Percentiles rank a stretch among this genome's conserved stretches.
These are phyloP conservation scores for Ceratobasidium sp. DNA, from an alignment of 1,284 basidiomycete species.

Conservation along the genomic window DNA sequence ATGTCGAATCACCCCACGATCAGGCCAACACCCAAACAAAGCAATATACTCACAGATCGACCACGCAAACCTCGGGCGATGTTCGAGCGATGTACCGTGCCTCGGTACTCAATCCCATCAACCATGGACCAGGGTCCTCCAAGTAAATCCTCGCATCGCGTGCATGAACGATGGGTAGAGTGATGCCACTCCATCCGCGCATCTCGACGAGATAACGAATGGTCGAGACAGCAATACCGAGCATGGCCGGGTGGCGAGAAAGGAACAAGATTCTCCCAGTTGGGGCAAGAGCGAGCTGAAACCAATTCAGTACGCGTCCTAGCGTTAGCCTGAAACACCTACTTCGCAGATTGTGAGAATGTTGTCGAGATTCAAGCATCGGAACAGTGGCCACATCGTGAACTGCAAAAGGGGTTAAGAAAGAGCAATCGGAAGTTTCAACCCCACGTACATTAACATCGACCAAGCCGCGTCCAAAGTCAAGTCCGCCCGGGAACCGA, in stretches of 20 bases:
- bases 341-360: slow-evolving; percentile 94
- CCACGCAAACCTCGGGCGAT: slow-evolving; percentile 85
- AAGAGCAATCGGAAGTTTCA: background rate
- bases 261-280: slow-evolving; percentile 92
- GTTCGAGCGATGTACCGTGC: slow-evolving; percentile 82
- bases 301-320: background rate
- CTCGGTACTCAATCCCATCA: slow-evolving; percentile 91
- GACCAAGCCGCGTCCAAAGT: slow-evolving; percentile 84
- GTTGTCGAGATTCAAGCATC: slow-evolving; percentile 93
- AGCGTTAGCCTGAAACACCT: slow-evolving; percentile 49
- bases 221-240: slow-evolving; percentile 89
- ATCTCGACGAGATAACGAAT: slow-evolving; percentile 94
- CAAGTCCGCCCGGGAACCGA: slow-evolving; percentile 84
- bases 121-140: slow-evolving; percentile 85
- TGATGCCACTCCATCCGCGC: slow-evolving; percentile 93
- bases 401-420: slow-evolving; percentile 60
- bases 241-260: slow-evolving; percentile 91
- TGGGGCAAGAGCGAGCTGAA: slow-evolving; percentile 88
- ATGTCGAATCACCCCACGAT: slow-evolving; percentile 3
- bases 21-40: slow-evolving; percentile 3
- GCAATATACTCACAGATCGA: slow-evolving; percentile 81
- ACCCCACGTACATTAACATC: slow-evolving; percentile 71
- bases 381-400: slow-evolving; percentile 98
- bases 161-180: slow-evolving; percentile 86
- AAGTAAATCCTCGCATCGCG: slow-evolving; percentile 91